Evolutionary conservation across 2,329 filamentous ascomycete species (phyloP).

Genomic region (Neopestalotiopsis rosae): DNA sequence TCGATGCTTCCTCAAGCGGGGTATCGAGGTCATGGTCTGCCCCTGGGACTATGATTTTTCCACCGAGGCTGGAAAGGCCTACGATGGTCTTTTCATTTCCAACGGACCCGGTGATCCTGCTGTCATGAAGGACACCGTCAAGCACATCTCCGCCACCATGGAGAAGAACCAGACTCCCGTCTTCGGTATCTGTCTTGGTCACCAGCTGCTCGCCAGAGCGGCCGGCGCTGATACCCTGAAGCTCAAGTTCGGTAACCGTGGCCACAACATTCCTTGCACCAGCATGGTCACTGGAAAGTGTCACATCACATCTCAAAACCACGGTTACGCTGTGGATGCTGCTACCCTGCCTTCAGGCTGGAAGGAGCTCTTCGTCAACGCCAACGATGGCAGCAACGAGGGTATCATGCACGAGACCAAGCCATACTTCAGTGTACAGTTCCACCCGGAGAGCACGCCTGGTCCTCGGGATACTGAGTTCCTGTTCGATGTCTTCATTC

Average conservation of each 20-base stretch:
- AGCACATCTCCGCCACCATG: slow-evolving; percentile 78
- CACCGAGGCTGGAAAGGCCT: slow-evolving; percentile 76
- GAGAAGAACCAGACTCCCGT: slow-evolving; percentile 83
- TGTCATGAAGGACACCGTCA: slow-evolving; percentile 78
- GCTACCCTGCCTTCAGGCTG: slow-evolving; percentile 77
- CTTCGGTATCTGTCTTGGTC: slow-evolving; percentile 95
- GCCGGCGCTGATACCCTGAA: slow-evolving; percentile 86
- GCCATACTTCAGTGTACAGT: slow-evolving; percentile 99
- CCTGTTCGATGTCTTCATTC: slow-evolving; percentile 95
- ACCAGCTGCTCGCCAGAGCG: slow-evolving; percentile 89
- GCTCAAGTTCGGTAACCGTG: slow-evolving; percentile 99
- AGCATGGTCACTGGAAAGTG: slow-evolving; percentile 95
- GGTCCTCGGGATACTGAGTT: slow-evolving; percentile 96
- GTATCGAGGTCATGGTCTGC: slow-evolving; percentile 91
- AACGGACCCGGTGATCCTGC: slow-evolving; percentile 97
- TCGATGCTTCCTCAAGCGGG: slow-evolving; percentile 86
- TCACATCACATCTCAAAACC: slow-evolving; percentile 99
- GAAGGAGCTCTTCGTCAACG: slow-evolving; percentile 96
- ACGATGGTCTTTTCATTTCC: slow-evolving; percentile 96
- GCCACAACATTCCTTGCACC: slow-evolving; percentile 97
- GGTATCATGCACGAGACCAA: slow-evolving; percentile 86
- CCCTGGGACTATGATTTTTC: slow-evolving; percentile 97
- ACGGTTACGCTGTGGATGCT: slow-evolving; percentile 92
- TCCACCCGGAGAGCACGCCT: slow-evolving; percentile 96
- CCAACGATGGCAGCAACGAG: slow-evolving; percentile 98